Evolutionary conservation across 306 rosid genomes (phyloP).

Genomic region (Abrus pulchellus): DNA sequence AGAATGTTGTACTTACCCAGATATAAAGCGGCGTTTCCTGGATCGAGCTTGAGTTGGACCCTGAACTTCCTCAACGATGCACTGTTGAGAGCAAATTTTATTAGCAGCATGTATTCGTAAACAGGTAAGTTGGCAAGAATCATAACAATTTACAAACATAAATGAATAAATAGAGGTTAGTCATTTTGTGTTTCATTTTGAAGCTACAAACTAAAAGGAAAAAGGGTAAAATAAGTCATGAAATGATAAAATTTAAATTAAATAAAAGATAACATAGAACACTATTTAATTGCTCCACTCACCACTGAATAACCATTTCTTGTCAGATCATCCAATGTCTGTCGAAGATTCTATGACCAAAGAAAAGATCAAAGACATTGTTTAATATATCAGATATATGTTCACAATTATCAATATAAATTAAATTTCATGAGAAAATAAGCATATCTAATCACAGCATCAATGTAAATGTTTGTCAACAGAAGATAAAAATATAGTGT

Average conservation of each 20-base stretch:
- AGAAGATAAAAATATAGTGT: constrained; percentile 38
- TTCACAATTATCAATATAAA: not conserved
- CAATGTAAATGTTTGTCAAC: constrained; percentile 8
- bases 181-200: constrained; percentile 35
- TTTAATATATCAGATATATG: constrained; percentile 28
- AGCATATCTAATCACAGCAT: constrained; percentile 10
- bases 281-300: constrained; percentile 51
- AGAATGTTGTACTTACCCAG: constrained; percentile 65
- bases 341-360: constrained; percentile 89
- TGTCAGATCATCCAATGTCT: constrained; percentile 92
- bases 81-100: constrained; percentile 63
- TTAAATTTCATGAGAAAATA: constrained; percentile 37
- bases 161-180: not conserved
- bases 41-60: constrained; percentile 93
- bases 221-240: constrained; percentile 18
- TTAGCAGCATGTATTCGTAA: constrained; percentile 11
- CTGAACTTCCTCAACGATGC: constrained; percentile 97
- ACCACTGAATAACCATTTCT: constrained; percentile 94
- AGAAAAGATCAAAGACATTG: constrained; percentile 40
- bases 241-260: constrained; percentile 2
- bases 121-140: constrained; percentile 32
- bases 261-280: not conserved
- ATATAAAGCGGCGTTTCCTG: constrained; percentile 88
- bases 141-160: constrained; percentile 39
- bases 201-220: constrained; percentile 12